phyloP scores from a whole-genome alignment of 805 yeast species.

The Saturnispora serradocipensis region DNA sequence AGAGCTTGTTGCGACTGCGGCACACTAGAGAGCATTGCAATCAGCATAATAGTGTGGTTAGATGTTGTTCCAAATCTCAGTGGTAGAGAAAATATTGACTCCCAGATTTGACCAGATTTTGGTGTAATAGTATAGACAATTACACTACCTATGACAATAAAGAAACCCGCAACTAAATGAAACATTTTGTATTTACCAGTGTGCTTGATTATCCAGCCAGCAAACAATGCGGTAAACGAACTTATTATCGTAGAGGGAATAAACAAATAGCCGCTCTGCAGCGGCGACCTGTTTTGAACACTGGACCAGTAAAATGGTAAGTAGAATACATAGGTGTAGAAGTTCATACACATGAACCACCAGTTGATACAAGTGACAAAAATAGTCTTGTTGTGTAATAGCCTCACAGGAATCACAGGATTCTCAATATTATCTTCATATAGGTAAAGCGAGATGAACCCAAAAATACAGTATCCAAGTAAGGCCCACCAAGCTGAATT shows the following conservation, averaged over 20 bases:
- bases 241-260: constrained; percentile 56
- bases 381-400: constrained; percentile 51
- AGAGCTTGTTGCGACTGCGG: constrained; percentile 63
- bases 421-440: constrained; percentile 42
- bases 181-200: constrained; percentile 56
- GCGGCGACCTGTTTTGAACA: constrained; percentile 16
- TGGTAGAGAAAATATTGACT: constrained; percentile 36
- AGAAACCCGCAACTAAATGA: constrained; percentile 32
- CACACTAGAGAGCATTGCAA: constrained; percentile 69
- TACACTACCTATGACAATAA: constrained; percentile 38
- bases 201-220: constrained; percentile 56
- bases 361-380: constrained; percentile 55
- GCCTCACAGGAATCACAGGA: constrained; percentile 54
- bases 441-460: constrained; percentile 36
- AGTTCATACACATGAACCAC: constrained; percentile 61
- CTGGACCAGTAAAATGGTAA: constrained; percentile 49
- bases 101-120: constrained; percentile 22
- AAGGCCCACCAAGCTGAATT: constrained; percentile 35
- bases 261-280: constrained; percentile 31
- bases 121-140: constrained; percentile 21
- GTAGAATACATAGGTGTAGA: constrained; percentile 52
- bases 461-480: constrained; percentile 26
- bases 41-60: constrained; percentile 56
- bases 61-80: constrained; percentile 61
- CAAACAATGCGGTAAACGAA: constrained; percentile 51